Base-by-base conservation (phyloP, 2,329 filamentous ascomycete species). In the Pyricularia pennisetigena region DNA sequence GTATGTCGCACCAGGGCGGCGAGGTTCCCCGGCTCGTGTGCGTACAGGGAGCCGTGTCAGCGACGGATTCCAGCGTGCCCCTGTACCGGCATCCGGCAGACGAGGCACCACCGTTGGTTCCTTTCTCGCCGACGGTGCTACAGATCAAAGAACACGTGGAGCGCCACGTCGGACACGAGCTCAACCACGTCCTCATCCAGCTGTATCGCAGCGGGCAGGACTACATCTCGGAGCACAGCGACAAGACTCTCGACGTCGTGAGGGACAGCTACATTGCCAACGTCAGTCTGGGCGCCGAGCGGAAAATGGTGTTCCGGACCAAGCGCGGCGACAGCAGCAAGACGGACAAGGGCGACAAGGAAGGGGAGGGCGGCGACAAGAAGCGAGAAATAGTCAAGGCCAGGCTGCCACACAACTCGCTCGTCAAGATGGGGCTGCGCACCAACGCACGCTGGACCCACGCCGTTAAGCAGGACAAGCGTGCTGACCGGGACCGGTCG, bases 11-110 rank as follows among this genome's bases (percentile, higher is more conserved):
- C 73, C 90, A 94, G 71, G 92, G 92, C 41, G 94, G 95, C 29
- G 90, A 95, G 73, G 95, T 98, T 0, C 95, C 95, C 62, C 88
- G 95, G 54, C 86, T 97, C 2, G 92, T 98, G 7, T 93, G 93
- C 65, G 93, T 97, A 24, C 94, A 98, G 76, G 95, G 94, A 3
- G 81, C 85, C 20, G 81, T 93, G 32, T 83, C 82, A 57, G 75
- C 82, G 0, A 26, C 57, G 57, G 88, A 94, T 73, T 92, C 91
- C 23, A 89, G 83, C 71, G 89, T 91, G 76, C 95, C 95, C 26
- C 85, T 98, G n/a, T 99, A 99, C 77, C 90, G 95, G 16, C 95
- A 98, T 77, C 95, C 95, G 63, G 87, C 93, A 4, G 95, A 99
- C 75, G 91, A 96, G 76, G 92, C 91, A 0, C 90, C 94, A 0